Percentiles rank a stretch among this genome's conserved stretches.
Evolutionary conservation across 805 yeast species (phyloP).

Genomic region (Pichia heedii): DNA sequence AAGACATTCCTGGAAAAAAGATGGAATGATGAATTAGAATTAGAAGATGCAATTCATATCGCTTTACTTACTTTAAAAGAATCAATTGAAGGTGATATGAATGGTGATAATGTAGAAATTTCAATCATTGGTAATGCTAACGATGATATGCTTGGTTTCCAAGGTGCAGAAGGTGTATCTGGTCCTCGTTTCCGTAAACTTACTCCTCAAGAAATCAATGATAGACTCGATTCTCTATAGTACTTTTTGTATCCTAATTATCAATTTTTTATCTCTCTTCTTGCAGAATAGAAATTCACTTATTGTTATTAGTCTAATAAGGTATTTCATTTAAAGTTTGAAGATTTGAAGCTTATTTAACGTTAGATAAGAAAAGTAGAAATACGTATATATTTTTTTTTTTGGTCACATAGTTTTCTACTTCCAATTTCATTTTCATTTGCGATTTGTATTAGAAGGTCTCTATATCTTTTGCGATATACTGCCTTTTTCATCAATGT

Average conservation of each 20-base stretch:
- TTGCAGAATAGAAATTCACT: too few relatives aligned
- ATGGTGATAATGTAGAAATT: conserved; percentile 92
- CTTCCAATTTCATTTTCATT: too few relatives aligned
- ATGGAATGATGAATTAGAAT: conserved; percentile 94
- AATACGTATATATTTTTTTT: too few relatives aligned
- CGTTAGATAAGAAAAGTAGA: too few relatives aligned
- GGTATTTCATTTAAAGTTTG: too few relatives aligned
- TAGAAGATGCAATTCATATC: conserved; percentile 97
- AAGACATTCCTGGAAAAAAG: conserved; percentile 95
- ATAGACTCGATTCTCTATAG: conserved; percentile 85
- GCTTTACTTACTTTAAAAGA: conserved; percentile 91
- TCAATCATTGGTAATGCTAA: conserved; percentile 79
- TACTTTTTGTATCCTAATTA: not conserved
- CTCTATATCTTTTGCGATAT: too few relatives aligned
- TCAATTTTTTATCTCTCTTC: too few relatives aligned
- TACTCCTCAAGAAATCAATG: conserved; percentile 87
- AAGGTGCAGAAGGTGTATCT: conserved; percentile 62
- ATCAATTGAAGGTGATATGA: conserved; percentile 95
- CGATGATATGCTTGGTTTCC: conserved; percentile 72
- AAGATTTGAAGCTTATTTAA: too few relatives aligned
- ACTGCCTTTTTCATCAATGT: too few relatives aligned
- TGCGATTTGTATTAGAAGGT: too few relatives aligned
- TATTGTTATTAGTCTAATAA: too few relatives aligned
- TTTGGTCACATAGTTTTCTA: too few relatives aligned
- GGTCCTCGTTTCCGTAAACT: conserved; percentile 90